These are phyloP conservation scores for Lizanozyma gosingica DNA, from an alignment of 1,139 yeast species.

Conservation along the genomic window DNA sequence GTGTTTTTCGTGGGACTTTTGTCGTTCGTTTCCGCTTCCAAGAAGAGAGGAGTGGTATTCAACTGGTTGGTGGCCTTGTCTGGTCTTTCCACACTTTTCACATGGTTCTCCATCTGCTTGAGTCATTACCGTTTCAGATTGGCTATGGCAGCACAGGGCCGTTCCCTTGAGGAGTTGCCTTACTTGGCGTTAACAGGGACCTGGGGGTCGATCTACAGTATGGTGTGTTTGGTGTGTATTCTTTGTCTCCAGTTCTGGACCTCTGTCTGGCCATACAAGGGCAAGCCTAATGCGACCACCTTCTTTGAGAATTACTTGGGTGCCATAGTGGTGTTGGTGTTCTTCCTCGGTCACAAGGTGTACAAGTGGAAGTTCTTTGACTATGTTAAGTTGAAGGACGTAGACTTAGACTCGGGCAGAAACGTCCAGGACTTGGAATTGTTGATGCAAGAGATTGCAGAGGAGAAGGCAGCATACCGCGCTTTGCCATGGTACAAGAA, in stretches of 20 bases:
- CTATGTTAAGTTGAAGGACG: slow-evolving; percentile 38
- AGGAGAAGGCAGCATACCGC: slow-evolving; percentile 39
- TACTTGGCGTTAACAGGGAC: slow-evolving; percentile 39
- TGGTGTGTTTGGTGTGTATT: slow-evolving; percentile 26
- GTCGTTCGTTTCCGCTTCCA: slow-evolving; percentile 55
- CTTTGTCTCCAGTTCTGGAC: slow-evolving; percentile 50
- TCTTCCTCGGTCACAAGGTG: slow-evolving; percentile 48
- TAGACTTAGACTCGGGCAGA: slow-evolving; percentile 66
- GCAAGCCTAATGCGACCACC: slow-evolving; percentile 41
- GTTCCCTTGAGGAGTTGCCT: slow-evolving; percentile 37
- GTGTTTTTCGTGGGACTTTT: slow-evolving; percentile 48
- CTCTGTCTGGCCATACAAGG: slow-evolving; percentile 61
- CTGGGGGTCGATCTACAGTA: slow-evolving; percentile 32
- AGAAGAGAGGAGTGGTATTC: slow-evolving; percentile 48
- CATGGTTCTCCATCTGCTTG: slow-evolving; percentile 58
- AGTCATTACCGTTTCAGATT: slow-evolving; percentile 56
- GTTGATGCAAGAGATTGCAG: slow-evolving; percentile 55
- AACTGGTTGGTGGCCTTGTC: slow-evolving; percentile 61
- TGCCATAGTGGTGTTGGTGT: slow-evolving; percentile 48
- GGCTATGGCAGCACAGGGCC: slow-evolving; percentile 45
- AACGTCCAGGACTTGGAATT: slow-evolving; percentile 57
- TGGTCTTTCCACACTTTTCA: slow-evolving; percentile 56
- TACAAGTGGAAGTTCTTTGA: slow-evolving; percentile 47
- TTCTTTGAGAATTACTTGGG: slow-evolving; percentile 61
- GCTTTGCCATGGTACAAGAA: slow-evolving; percentile 23